phyloP scores from a whole-genome alignment of 2,329 filamentous ascomycete genomes.

The Fusarium hostae region DNA sequence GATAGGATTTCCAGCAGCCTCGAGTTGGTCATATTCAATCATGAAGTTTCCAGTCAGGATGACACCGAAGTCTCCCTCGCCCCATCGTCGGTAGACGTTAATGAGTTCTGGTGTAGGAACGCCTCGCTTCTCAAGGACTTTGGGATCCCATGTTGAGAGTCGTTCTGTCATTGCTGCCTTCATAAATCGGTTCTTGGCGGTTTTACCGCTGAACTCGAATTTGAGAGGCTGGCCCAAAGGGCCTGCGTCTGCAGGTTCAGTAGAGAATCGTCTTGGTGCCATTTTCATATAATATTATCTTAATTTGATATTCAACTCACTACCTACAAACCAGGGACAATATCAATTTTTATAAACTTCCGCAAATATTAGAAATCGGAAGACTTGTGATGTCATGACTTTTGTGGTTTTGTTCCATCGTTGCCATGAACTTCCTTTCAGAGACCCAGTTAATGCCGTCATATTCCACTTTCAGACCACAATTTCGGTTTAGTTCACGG shows the following conservation, averaged over 20 bases:
- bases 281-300: background rate
- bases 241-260: constrained; percentile 11
- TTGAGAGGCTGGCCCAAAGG: constrained; percentile 57
- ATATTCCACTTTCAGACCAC: constrained; percentile 21
- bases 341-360: background rate
- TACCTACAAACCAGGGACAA: too few relatives aligned
- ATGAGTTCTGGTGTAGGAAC: constrained; percentile 54
- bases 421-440: background rate
- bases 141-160: constrained; percentile 68
- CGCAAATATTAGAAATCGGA: background rate
- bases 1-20: constrained; percentile 67
- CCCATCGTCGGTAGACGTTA: constrained; percentile 70
- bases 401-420: background rate
- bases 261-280: constrained; percentile 14
- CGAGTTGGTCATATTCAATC: constrained; percentile 69
- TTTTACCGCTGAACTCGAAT: constrained; percentile 63
- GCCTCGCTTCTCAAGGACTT: constrained; percentile 60
- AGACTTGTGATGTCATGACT: constrained; percentile 19
- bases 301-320: rapidly evolving
- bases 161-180: constrained; percentile 76
- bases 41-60: constrained; percentile 73
- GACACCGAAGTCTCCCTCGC: constrained; percentile 65
- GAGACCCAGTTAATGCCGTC: constrained; percentile 14
- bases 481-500: constrained; percentile 4
- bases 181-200: constrained; percentile 72